A percentile compares a stretch with the other conserved stretches of the same genome.
Evolutionary conservation across 1,139 yeast genomes (phyloP).

Genomic region (Yamadazyma trypodendri): DNA sequence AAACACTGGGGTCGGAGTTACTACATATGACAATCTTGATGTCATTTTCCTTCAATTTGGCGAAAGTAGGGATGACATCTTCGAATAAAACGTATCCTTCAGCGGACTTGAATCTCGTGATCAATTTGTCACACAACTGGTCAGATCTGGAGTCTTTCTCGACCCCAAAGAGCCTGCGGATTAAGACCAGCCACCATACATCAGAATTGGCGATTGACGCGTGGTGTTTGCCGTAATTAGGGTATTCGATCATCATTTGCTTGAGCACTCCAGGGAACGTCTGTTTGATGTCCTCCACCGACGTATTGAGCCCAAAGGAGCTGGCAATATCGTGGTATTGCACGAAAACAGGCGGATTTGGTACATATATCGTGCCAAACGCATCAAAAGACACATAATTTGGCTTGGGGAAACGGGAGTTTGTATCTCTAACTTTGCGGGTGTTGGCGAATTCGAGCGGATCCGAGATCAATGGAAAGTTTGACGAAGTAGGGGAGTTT

Average conservation of each 20-base stretch:
- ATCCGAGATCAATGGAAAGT: slow-evolving; percentile 20
- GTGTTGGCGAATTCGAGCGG: slow-evolving; percentile 28
- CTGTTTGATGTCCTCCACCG: slow-evolving; percentile 23
- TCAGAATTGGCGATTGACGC: slow-evolving; percentile 22
- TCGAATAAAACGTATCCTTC: slow-evolving; percentile 54
- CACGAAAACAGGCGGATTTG: slow-evolving; percentile 50
- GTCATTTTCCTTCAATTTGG: slow-evolving; percentile 27
- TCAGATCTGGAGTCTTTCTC: slow-evolving; percentile 21
- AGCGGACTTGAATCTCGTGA: slow-evolving; percentile 45
- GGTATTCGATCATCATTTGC: slow-evolving; percentile 33
- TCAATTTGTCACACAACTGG: slow-evolving; percentile 36
- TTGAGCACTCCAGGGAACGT: slow-evolving; percentile 31
- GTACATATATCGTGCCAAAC: slow-evolving; percentile 62
- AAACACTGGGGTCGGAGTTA: slow-evolving; percentile 59
- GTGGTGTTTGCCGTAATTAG: slow-evolving; percentile 60
- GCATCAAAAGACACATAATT: slow-evolving; percentile 62
- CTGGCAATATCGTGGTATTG: slow-evolving; percentile 52
- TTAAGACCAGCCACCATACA: slow-evolving; percentile 62
- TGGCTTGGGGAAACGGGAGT: slow-evolving; percentile 38
- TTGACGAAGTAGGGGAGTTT: neutral
- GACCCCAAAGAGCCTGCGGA: slow-evolving; percentile 40
- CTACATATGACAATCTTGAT: slow-evolving; percentile 48
- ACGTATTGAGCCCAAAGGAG: slow-evolving; percentile 42
- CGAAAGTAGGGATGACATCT: slow-evolving; percentile 53
- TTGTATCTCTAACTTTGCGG: slow-evolving; percentile 30